A percentile compares a stretch with the other conserved stretches of the same genome.
phyloP scores from a whole-genome alignment of 208 protist species.

The Trypanosoma grayi region DNA sequence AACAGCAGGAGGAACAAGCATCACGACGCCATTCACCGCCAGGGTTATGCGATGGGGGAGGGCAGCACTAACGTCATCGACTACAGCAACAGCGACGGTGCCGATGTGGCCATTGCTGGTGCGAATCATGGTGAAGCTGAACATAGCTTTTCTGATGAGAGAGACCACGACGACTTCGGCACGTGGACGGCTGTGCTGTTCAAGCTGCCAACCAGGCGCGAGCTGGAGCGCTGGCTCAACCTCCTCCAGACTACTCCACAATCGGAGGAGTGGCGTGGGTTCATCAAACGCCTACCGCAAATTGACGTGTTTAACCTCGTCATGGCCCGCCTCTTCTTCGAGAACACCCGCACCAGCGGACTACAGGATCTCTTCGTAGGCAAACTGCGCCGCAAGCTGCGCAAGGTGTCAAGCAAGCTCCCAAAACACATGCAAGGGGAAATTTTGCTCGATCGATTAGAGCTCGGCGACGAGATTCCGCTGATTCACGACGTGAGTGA shows the following conservation, averaged over 20 bases:
- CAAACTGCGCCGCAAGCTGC: constrained; percentile 74
- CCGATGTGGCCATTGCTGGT: background rate
- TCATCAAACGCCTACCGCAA: constrained; percentile 57
- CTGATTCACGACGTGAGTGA: constrained; percentile 69
- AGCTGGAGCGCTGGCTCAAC: constrained; percentile 84
- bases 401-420: constrained; percentile 52
- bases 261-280: constrained; percentile 65
- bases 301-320: constrained; percentile 78
- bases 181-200: constrained; percentile 57
- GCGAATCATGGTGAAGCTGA: no score
- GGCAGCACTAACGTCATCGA: background rate
- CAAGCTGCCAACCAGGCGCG: constrained; percentile 73
- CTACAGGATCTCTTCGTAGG: constrained; percentile 56
- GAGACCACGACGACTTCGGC: background rate
- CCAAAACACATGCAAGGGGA: constrained; percentile 58
- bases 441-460: constrained; percentile 59
- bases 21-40: no score
- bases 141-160: background rate
- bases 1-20: background rate
- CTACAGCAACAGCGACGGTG: constrained; percentile 27
- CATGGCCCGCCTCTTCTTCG: constrained; percentile 78
- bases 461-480: constrained; percentile 76
- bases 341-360: constrained; percentile 63
- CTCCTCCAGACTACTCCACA: constrained; percentile 58
- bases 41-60: background rate